A percentile compares a stretch with the other conserved stretches of the same genome.
These are phyloP conservation scores for Simmondsia chinensis DNA, from an alignment of 148 eudicot species.

Conservation along the genomic window DNA sequence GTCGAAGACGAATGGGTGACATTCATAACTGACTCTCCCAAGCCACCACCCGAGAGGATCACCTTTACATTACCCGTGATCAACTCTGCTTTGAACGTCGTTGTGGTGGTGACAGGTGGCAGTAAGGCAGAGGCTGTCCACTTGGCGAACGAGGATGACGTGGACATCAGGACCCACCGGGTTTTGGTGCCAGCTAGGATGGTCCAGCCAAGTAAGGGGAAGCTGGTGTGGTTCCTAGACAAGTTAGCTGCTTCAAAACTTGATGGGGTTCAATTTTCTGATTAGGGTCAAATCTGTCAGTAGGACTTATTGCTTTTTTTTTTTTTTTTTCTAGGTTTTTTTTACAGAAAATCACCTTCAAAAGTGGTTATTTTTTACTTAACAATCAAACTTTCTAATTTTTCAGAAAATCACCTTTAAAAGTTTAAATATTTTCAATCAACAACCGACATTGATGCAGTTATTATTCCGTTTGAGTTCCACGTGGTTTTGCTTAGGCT, in stretches of 20 bases:
- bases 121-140: constrained; percentile 40
- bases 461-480: no score
- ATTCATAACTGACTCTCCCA: constrained; percentile 52
- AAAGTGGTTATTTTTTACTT: no score
- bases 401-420: no score
- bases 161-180: no score
- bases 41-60: constrained; percentile 57
- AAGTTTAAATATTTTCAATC: no score
- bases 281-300: constrained; percentile 18
- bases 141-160: constrained; percentile 33
- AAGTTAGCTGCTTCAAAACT: constrained; percentile 47
- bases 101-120: constrained; percentile 38
- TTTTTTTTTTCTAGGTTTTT: no score
- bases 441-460: no score
- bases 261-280: constrained; percentile 18
- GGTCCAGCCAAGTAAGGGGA: constrained; percentile 52
- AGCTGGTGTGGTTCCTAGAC: constrained; percentile 64
- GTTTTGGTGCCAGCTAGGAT: no score
- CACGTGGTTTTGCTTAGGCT: no score
- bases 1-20: constrained; percentile 51
- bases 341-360: no score
- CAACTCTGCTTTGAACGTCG: constrained; percentile 49
- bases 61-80: constrained; percentile 65
- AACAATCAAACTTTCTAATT: no score
- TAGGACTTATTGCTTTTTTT: no score